A percentile compares a stretch with the other conserved stretches of the same genome.
These are phyloP conservation scores for Saraca asoca DNA, from an alignment of 331 rosid species.

Conservation along the genomic window DNA sequence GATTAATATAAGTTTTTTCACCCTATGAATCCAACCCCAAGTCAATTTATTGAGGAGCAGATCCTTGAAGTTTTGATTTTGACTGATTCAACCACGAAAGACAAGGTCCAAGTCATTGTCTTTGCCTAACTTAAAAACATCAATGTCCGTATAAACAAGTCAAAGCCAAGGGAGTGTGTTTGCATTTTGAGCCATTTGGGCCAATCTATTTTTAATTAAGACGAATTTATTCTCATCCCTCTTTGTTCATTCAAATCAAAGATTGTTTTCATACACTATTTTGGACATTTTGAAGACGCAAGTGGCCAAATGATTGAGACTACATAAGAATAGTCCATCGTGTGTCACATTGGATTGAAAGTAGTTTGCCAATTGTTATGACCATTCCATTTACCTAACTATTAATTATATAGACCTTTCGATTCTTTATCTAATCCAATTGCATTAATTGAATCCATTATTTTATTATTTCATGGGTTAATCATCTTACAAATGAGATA, in stretches of 20 bases:
- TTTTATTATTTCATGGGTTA: no score
- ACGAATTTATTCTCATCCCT: background rate
- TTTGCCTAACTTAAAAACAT: conserved; percentile 6
- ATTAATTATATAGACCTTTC: no score
- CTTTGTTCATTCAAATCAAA: background rate
- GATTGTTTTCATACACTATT: no score
- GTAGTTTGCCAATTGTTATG: background rate
- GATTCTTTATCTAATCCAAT: no score
- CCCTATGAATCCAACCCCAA: background rate
- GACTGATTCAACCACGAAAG: conserved; percentile 12
- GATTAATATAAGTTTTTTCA: no score
- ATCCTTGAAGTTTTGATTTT: background rate
- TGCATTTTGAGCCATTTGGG: background rate
- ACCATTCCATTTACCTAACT: background rate
- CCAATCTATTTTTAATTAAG: no score
- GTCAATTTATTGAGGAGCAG: background rate
- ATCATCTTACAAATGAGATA: no score
- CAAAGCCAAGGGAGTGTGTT: background rate
- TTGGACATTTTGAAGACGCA: background rate
- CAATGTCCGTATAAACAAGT: background rate
- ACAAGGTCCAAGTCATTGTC: conserved; percentile 13
- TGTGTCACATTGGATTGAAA: background rate
- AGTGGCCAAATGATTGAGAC: background rate
- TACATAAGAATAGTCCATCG: background rate
- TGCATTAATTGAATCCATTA: no score